Evolutionary conservation across 177 flowering plant species (phyloP), one percentile per base, ranked within the genome.

Genomic region (Vitis hybrid): DNA sequence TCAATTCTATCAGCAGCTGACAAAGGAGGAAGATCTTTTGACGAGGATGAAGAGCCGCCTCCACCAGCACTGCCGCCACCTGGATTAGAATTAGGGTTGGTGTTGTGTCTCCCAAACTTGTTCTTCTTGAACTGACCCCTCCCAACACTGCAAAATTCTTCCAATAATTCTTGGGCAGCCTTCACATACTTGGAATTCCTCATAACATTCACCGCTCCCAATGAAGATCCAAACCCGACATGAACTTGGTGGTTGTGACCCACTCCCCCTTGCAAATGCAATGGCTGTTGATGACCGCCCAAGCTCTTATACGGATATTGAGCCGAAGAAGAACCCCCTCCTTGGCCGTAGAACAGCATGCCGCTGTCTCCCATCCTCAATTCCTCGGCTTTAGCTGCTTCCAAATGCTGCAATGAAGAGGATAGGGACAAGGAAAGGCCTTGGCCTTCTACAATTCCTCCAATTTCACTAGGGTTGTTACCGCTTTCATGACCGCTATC

Each of bases 71-170:
- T 72, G 26, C 79, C 68, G 29, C 74, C 64, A 14, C 33, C 50
- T 11, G 67, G 65, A 65, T 75, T 83, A 26, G 93, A 75, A 63
- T 62, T 87, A 83, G 89, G 84, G 83, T 77, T 89, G 63, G 80
- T 39, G 57, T 66, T 79, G 55, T 78, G 73, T 67, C 66, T 81
- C 51, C 73, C 79, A 50, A 77, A 70, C 56, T 85, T 90, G 70
- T 66, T 79, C 70, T 81, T 88, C 87, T 86, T 90, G 70, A 87
- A 77, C 19, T 88, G 90, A 48, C 90, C 96, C 50, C 93, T 87
- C 51, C 97, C 97, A 31, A 93, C 98, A 75, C 97, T 93, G 74
- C 99, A 95, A 67, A 95, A 95, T 77, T 95, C 99, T 66, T 95
- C 98, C 65, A 95, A 58, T 74, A 95, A 75, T 65, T 95, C 97